Base-by-base conservation (phyloP, 148 eudicot species). In the Rhododendron ferrugineum region DNA sequence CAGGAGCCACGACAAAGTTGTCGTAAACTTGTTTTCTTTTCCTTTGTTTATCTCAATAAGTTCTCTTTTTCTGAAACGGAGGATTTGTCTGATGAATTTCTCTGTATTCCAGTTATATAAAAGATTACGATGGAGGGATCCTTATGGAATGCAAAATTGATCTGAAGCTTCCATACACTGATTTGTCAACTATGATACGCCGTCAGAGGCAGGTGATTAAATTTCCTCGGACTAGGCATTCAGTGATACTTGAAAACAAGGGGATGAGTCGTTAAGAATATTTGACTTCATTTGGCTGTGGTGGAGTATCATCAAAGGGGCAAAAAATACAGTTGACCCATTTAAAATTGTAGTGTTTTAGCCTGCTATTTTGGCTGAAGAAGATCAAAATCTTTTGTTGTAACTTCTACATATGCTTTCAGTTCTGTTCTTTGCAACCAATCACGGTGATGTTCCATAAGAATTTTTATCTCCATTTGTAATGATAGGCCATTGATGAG, bases 101-200 rank as follows among this genome's bases (percentile, higher is more conserved):
- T 64, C 13, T 84, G 14, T 52, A 15, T 79, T 88, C 68, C 90
- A 97, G 99, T 86, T 97, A 93, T 84, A 97, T 97, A 62, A 97
- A 97, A 90, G 99, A 97, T 85, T 97, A 97, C 80, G 99, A 97
- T 88, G 99, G 99, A 87, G 99, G 98, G 80, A 94, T 93, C 87
- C 96, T 97, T 83, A 95, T 97, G 99, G 95, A 97, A 87, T 97
- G 99, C 90, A 95, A 90, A 87, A 97, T 97, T 52, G 98, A 97
- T 87, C 99, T 98, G 13, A 97, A 95, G 89, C 98, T 97, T 91
- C 99, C 99, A 30, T 97, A 94, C 88, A 97, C 99, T 82, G 93
- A 97, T 93, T 88, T 97, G 81, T 97, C 99, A 78, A 93, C 91
- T 66, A 95, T 97, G 99, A 92, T 97, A 87, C 95, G 91, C 84